Percentiles rank a stretch among this genome's conserved stretches.
phyloP scores from a whole-genome alignment of 768 basidiomycete genomes.

The Tricholoma sp. region DNA sequence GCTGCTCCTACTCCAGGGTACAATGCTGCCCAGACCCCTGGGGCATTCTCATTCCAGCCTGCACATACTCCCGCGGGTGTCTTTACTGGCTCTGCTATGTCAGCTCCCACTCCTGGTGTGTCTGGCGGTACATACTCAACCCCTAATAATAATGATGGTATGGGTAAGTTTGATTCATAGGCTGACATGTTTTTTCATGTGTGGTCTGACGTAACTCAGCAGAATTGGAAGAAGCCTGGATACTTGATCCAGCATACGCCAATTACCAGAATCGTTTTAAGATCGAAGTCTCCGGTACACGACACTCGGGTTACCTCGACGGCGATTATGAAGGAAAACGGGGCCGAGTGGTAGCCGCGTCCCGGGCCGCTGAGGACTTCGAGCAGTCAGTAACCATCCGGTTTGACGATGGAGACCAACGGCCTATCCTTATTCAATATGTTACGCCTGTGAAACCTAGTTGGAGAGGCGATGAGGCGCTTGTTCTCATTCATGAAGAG shows the following conservation, averaged over 20 bases:
- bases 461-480: constrained; percentile 39
- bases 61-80: constrained; percentile 2
- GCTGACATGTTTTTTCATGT: neutral
- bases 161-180: constrained; percentile 2
- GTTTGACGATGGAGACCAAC: constrained; percentile 27
- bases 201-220: neutral
- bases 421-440: constrained; percentile 34
- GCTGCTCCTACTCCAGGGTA: constrained; percentile 39
- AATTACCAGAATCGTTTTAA: constrained; percentile 12
- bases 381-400: constrained; percentile 22
- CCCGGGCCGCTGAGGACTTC: constrained; percentile 20
- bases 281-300: constrained; percentile 12
- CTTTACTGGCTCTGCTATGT: neutral
- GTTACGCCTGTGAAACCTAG: constrained; percentile 36
- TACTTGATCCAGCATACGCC: constrained; percentile 16
- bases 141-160: neutral
- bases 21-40: constrained; percentile 20
- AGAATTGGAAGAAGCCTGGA: constrained; percentile 14
- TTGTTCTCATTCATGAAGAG: constrained; percentile 39
- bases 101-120: constrained; percentile 4
- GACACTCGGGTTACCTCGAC: constrained; percentile 18
- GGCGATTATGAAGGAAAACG: constrained; percentile 25
- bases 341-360: constrained; percentile 23
- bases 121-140: neutral
- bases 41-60: neutral